A percentile compares a stretch with the other conserved stretches of the same genome.
Evolutionary conservation across 306 rosid genomes (phyloP).

Genomic region (Begonia loranthoides): DNA sequence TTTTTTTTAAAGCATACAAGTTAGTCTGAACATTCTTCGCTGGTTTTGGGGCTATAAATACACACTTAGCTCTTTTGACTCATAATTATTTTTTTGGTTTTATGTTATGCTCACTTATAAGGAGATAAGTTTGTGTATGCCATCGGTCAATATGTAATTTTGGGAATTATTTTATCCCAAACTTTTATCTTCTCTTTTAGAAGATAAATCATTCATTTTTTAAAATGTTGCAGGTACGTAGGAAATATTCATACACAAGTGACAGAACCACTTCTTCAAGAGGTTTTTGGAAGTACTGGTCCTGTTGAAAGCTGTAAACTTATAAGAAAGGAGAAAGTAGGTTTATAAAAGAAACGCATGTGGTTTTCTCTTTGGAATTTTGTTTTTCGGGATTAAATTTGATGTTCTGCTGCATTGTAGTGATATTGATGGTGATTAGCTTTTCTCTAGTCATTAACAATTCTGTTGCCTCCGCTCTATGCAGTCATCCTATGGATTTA

Average conservation of each 20-base stretch:
- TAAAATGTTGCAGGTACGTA: slow-evolving; percentile 74
- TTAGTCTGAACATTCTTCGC: too few species aligned
- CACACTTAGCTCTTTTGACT: too few species aligned
- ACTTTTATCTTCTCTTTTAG: slow-evolving; percentile 22
- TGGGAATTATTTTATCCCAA: too few species aligned
- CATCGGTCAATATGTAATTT: slow-evolving; percentile 11
- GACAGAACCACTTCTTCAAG: slow-evolving; percentile 96
- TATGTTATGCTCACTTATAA: too few species aligned
- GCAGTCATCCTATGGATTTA: slow-evolving; percentile 97
- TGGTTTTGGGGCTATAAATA: too few species aligned
- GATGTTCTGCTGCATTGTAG: neutral
- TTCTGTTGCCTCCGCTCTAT: slow-evolving; percentile 16
- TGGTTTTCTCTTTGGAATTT: neutral
- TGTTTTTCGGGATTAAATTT: too few species aligned
- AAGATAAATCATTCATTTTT: slow-evolving; percentile 29
- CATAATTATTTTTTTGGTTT: too few species aligned
- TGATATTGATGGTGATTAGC: neutral
- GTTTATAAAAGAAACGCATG: neutral
- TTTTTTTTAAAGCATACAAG: too few species aligned
- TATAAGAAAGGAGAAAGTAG: slow-evolving; percentile 88
- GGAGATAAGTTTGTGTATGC: too few species aligned
- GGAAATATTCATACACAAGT: slow-evolving; percentile 94
- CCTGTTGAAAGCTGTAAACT: slow-evolving; percentile 92
- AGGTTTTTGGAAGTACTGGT: slow-evolving; percentile 86
- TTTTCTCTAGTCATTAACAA: slow-evolving; percentile 1